These are phyloP conservation scores for Lathyrus oleraceus DNA, from an alignment of 306 rosid genomes.

Conservation along the genomic window DNA sequence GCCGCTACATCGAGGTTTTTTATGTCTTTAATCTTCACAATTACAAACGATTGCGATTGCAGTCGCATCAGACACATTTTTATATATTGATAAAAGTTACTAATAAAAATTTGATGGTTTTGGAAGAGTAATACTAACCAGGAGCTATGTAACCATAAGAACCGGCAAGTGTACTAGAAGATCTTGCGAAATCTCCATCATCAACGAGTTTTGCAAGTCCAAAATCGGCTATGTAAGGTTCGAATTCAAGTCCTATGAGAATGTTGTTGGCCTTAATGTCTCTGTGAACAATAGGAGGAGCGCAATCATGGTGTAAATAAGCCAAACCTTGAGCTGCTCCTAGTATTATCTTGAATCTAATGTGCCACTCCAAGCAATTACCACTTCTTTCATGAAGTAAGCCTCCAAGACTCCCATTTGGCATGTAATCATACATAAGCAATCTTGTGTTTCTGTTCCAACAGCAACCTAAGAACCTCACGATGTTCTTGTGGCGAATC, in stretches of 20 bases:
- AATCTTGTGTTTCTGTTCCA: slow-evolving; percentile 69
- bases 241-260: slow-evolving; percentile 82
- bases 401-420: slow-evolving; percentile 83
- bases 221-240: slow-evolving; percentile 84
- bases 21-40: too few species aligned
- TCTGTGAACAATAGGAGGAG: slow-evolving; percentile 90
- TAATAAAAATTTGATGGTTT: not conserved
- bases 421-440: slow-evolving; percentile 90
- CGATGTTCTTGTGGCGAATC: slow-evolving; percentile 89
- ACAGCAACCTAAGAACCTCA: slow-evolving; percentile 84
- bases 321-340: slow-evolving; percentile 95
- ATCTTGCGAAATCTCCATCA: slow-evolving; percentile 66
- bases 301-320: slow-evolving; percentile 88
- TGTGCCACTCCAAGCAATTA: slow-evolving; percentile 76
- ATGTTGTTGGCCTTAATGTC: too few species aligned
- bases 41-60: not conserved
- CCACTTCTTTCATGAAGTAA: slow-evolving; percentile 68
- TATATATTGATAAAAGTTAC: not conserved
- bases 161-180: slow-evolving; percentile 82
- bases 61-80: not conserved
- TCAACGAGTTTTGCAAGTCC: slow-evolving; percentile 93
- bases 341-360: slow-evolving; percentile 62
- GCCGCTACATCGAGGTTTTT: too few species aligned
- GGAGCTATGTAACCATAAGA: slow-evolving; percentile 98
- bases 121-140: slow-evolving; percentile 50